Evolutionary conservation across 257 asterid genomes (phyloP).

Genomic region (Echites panduratus): DNA sequence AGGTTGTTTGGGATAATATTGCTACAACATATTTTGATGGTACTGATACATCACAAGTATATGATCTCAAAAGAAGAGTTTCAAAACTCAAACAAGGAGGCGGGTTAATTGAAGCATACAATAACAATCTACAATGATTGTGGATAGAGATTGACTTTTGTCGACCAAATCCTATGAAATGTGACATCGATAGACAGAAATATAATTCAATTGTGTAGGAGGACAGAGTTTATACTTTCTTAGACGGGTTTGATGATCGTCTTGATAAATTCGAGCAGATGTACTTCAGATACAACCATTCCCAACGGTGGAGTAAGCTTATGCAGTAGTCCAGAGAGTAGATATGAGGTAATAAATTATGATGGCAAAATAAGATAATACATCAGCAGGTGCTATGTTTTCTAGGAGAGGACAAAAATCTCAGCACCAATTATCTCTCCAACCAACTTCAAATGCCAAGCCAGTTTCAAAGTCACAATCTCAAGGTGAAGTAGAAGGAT

Average conservation of each 20-base stretch:
- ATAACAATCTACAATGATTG: too few relatives aligned
- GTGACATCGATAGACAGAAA: slow-evolving; percentile 8
- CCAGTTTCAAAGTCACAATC: too few relatives aligned
- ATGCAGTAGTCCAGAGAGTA: not conserved
- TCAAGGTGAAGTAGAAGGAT: too few relatives aligned
- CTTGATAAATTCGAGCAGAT: not conserved
- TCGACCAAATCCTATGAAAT: too few relatives aligned
- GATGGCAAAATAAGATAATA: not conserved
- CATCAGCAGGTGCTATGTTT: not conserved
- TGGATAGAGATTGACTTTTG: too few relatives aligned
- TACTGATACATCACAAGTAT: not conserved
- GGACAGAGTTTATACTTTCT: slow-evolving; percentile 8
- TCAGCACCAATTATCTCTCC: not conserved
- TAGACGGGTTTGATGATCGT: slow-evolving; percentile 5
- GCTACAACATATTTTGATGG: not conserved
- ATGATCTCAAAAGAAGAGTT: too few relatives aligned
- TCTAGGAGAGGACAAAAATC: not conserved
- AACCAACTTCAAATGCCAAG: not conserved
- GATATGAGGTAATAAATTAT: not conserved
- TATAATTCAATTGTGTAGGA: slow-evolving; percentile 1
- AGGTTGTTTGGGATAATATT: not conserved
- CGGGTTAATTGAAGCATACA: too few relatives aligned
- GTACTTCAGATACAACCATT: not conserved
- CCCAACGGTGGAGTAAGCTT: not conserved
- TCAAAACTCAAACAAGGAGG: too few relatives aligned